A percentile compares a stretch with the other conserved stretches of the same genome.
These are phyloP conservation scores for Brachypodium distachyon DNA, from an alignment of 202 grass and related monocot genomes.

Conservation along the genomic window DNA sequence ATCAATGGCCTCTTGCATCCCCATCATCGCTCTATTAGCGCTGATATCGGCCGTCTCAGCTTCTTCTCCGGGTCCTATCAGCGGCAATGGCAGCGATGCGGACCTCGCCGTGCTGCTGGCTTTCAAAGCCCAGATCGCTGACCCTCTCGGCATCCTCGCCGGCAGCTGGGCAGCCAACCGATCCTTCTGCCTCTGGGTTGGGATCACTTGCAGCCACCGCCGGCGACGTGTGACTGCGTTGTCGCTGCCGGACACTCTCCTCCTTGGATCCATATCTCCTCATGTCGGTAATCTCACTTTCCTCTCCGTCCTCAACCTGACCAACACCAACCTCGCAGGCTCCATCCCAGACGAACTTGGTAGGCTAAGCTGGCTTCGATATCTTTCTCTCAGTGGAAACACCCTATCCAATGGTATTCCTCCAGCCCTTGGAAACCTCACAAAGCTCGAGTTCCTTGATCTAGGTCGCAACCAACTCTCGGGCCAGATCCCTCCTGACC, in stretches of 20 bases:
- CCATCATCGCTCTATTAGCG: too few relatives aligned
- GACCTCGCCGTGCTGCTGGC: too few relatives aligned
- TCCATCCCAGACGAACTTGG: neutral
- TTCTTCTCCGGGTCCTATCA: too few relatives aligned
- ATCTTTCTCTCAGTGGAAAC: neutral
- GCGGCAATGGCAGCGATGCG: too few relatives aligned
- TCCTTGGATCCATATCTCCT: neutral
- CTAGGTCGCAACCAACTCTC: constrained; percentile 24
- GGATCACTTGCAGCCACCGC: too few relatives aligned
- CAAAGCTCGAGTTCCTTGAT: constrained; percentile 13
- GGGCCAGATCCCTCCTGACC: constrained; percentile 13
- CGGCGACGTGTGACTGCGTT: too few relatives aligned
- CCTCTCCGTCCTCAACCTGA: neutral
- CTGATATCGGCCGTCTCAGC: too few relatives aligned
- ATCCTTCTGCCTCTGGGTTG: too few relatives aligned
- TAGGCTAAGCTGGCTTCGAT: neutral
- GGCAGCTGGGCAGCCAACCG: too few relatives aligned
- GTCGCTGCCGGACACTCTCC: neutral
- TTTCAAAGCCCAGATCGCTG: too few relatives aligned
- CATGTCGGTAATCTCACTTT: neutral
- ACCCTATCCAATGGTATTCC: constrained; percentile 17
- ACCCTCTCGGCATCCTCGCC: too few relatives aligned
- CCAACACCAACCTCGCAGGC: neutral
- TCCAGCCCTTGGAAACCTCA: neutral
- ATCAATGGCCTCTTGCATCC: too few relatives aligned